phyloP scores from a whole-genome alignment of 352 stramenopile genomes.

The Pythium insidiosum region DNA sequence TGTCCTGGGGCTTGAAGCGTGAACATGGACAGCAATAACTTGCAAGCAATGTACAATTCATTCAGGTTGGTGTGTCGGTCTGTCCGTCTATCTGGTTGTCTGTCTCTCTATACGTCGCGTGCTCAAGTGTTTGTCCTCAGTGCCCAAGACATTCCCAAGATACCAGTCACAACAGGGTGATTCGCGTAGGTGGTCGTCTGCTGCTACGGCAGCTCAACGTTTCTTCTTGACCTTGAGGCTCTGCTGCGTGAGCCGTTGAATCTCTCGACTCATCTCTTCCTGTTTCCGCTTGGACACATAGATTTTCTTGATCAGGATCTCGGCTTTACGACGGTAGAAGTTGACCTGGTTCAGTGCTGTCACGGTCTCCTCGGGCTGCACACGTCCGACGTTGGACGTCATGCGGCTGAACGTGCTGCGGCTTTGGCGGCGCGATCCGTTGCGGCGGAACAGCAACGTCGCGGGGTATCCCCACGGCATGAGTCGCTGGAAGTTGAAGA shows the following conservation, averaged over 20 bases:
- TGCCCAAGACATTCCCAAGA: no score
- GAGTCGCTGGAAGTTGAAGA: constrained; percentile 35
- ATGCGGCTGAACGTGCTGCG: constrained; percentile 8
- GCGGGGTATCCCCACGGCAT: constrained; percentile 19
- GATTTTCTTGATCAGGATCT: constrained; percentile 64
- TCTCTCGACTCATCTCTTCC: constrained; percentile 55
- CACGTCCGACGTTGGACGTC: constrained; percentile 9
- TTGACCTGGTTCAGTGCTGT: constrained; percentile 44
- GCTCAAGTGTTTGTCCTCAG: no score
- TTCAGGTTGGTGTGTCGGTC: no score
- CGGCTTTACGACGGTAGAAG: constrained; percentile 55
- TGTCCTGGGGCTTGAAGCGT: constrained; percentile 58
- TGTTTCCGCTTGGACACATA: constrained; percentile 47
- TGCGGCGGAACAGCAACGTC: constrained; percentile 8
- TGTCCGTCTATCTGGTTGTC: no score
- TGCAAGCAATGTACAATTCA: no score
- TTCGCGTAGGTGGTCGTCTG: no score
- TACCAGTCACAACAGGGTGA: no score
- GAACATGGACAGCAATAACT: constrained; percentile 3
- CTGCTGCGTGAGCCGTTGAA: constrained; percentile 49
- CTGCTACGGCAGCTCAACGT: no score
- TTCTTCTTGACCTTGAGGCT: constrained; percentile 31
- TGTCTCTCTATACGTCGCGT: no score
- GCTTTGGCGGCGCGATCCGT: constrained; percentile 3
- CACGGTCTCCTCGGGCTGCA: constrained; percentile 50